Base-by-base conservation (phyloP, 164 flowering plant species). In the Chimonanthus praecox region DNA sequence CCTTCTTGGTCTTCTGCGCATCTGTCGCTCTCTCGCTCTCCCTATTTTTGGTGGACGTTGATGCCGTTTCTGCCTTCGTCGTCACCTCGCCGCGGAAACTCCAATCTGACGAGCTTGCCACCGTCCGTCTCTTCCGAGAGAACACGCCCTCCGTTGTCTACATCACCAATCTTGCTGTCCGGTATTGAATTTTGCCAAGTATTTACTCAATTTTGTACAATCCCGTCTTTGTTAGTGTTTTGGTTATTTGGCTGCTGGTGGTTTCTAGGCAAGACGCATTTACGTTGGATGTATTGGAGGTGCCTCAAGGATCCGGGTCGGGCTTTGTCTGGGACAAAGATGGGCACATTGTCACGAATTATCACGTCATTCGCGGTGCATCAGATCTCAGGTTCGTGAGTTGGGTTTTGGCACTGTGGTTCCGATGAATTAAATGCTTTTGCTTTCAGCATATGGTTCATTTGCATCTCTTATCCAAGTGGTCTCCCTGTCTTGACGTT, bases 91-190 rank as follows among this genome's bases (percentile, higher is more conserved):
- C 92, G 4, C 76, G 92, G 76, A 94, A 90, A 73, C 81, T 94
- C 80, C 99, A 94, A 90, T 47, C 91, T 21, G 99, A 94, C 75
- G 98, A 94, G 87, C 92, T 92, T 54, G 94, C 99, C 67, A 94
- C 99, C 6, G 98, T 94, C 72, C 89, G 90, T 3, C 87, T 94
- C 5, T 94, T 94, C 68, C 94, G 89, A 81, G 92, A 90, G 82
- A 94, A 94, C 73, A 94, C 97, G 45, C 99, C 97, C 7, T 94
- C 99, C n/a, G 97, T 94, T 71, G 98, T 94, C 51, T 92, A 91
- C 81, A 94, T 94, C 74, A 94, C 99, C 73, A 94, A 94, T 76
- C 96, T 94, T 4, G 99, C 97, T 49, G 89, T 82, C 74, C 88
- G 84, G 99, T 90, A 74, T 9, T 49, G 16, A 16, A 64, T 0